These are phyloP conservation scores for Aspergillus sp. DNA, from an alignment of 2,329 filamentous ascomycete genomes.

Conservation along the genomic window DNA sequence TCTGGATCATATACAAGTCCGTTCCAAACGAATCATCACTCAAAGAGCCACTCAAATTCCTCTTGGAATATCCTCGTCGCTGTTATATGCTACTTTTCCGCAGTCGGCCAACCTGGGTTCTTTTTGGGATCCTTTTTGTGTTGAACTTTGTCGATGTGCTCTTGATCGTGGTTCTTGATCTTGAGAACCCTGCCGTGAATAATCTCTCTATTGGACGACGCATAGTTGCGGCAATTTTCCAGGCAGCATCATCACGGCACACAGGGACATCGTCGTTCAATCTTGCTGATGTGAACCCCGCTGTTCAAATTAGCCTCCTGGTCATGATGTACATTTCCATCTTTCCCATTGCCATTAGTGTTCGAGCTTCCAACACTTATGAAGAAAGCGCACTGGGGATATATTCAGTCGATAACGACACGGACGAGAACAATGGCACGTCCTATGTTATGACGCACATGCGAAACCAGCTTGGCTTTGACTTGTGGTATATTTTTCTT, in stretches of 20 bases:
- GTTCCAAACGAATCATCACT: slow-evolving; percentile 63
- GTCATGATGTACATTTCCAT: slow-evolving; percentile 99
- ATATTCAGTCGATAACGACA: slow-evolving; percentile 53
- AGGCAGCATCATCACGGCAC: slow-evolving; percentile 82
- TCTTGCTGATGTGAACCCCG: slow-evolving; percentile 74
- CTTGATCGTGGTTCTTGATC: slow-evolving; percentile 88
- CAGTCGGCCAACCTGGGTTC: slow-evolving; percentile 86
- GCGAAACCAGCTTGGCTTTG: slow-evolving; percentile 89
- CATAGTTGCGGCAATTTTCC: slow-evolving; percentile 82
- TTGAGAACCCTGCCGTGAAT: slow-evolving; percentile 63
- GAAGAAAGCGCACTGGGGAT: slow-evolving; percentile 68
- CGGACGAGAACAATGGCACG: slow-evolving; percentile 55
- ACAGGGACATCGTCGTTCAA: slow-evolving; percentile 84
- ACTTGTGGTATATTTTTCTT: slow-evolving; percentile 94
- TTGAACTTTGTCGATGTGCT: slow-evolving; percentile 83
- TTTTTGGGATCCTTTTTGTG: slow-evolving; percentile 77
- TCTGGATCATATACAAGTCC: slow-evolving; percentile 72
- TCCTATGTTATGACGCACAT: slow-evolving; percentile 90
- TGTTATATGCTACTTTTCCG: slow-evolving; percentile 96
- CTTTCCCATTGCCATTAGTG: slow-evolving; percentile 91
- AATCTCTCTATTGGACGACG: slow-evolving; percentile 66
- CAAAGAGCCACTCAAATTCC: slow-evolving; percentile 85
- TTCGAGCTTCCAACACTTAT: slow-evolving; percentile 92
- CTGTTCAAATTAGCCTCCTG: slow-evolving; percentile 87
- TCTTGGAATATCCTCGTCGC: slow-evolving; percentile 89